Conservation (phyloP, 176 grass and related monocot genomes). For the Ensete ventricosum region DNA sequence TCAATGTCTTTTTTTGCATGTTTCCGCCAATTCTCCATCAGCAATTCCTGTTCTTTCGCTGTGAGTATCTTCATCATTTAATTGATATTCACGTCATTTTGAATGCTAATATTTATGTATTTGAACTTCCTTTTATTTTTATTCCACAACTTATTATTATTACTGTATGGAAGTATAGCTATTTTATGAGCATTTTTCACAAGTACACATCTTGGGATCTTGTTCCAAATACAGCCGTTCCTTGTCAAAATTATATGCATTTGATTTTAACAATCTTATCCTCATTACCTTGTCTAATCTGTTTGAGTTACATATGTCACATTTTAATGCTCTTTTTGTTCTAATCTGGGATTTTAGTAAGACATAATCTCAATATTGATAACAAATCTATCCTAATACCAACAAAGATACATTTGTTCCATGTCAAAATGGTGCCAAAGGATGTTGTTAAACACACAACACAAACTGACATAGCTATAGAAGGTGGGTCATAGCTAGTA, state of each 20-base stretch:
- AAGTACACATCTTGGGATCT: background rate
- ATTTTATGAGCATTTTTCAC: background rate
- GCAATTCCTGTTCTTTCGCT: constrained; percentile 98
- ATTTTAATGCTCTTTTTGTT: background rate
- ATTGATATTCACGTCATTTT: background rate
- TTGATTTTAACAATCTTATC: background rate
- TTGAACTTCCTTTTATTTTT: background rate
- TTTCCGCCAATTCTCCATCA: constrained; percentile 34
- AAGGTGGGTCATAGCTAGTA: too few relatives aligned
- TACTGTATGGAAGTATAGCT: background rate
- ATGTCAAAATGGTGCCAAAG: too few relatives aligned
- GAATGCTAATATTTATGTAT: background rate
- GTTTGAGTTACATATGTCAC: background rate
- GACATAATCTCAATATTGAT: too few relatives aligned
- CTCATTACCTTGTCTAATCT: background rate
- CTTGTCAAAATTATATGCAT: background rate
- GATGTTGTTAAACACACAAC: too few relatives aligned
- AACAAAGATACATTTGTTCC: too few relatives aligned
- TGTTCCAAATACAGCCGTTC: background rate
- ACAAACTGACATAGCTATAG: too few relatives aligned
- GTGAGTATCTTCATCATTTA: constrained; percentile 44
- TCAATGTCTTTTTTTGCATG: constrained; percentile 37
- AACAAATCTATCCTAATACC: too few relatives aligned
- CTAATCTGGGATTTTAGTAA: too few relatives aligned
- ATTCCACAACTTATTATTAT: background rate